Conservation (phyloP, 1,284 basidiomycete genomes). For the Heterobasidion parviporum region DNA sequence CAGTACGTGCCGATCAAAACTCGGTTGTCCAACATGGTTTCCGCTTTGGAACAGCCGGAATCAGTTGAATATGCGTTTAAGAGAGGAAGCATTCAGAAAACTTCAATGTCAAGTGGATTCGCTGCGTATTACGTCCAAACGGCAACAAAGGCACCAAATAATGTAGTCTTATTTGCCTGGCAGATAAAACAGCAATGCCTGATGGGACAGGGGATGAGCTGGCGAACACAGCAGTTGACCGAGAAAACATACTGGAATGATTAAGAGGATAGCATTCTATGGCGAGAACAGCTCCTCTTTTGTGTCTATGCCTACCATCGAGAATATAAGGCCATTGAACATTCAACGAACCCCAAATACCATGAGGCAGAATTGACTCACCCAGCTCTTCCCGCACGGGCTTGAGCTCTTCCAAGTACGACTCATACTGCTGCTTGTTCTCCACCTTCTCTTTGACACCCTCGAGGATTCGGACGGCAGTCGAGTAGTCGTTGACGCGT, state of each 20-base stretch:
- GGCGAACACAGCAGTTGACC: background rate
- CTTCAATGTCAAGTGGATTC: background rate
- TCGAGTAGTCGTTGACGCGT: slow-evolving; percentile 94
- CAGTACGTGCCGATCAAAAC: no score
- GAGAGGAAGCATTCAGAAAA: background rate
- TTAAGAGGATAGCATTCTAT: background rate
- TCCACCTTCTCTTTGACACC: slow-evolving; percentile 92
- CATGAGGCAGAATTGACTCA: slow-evolving; percentile 32
- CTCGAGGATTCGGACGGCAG: slow-evolving; percentile 93
- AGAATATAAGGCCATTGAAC: background rate
- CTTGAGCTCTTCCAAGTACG: slow-evolving; percentile 85
- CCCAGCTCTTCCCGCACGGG: slow-evolving; percentile 83
- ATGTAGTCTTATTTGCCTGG: background rate
- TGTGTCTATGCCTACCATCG: slow-evolving; percentile 12
- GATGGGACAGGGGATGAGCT: background rate
- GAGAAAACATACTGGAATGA: background rate
- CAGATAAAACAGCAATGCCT: background rate
- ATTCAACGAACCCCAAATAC: background rate
- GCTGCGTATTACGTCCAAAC: background rate
- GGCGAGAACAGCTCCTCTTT: slow-evolving; percentile 15
- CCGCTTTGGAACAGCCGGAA: no score
- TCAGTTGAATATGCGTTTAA: no score
- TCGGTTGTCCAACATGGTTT: no score
- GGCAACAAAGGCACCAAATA: background rate
- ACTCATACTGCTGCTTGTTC: slow-evolving; percentile 89